Evolutionary conservation across 371 early-diverging fungal genomes (phyloP).

Genomic region (Funneliformis caledonium): DNA sequence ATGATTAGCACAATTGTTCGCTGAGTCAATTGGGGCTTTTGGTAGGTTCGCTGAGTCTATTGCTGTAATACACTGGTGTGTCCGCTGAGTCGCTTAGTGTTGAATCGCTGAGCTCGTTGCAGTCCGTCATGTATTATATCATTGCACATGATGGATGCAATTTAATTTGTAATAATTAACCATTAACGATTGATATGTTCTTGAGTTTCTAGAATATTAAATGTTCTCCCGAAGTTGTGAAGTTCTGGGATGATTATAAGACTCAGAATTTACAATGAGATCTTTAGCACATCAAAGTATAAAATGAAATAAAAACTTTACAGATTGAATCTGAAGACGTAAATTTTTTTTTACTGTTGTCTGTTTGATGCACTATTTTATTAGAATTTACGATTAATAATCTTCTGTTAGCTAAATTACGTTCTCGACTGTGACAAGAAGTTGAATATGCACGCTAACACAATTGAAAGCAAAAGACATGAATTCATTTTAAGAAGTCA

Average conservation of each 20-base stretch:
- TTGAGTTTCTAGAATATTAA: slow-evolving; percentile 14
- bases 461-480: slow-evolving; percentile 15
- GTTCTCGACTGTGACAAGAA: not conserved
- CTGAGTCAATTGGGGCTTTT: too few species aligned
- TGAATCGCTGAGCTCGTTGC: slow-evolving; percentile 6
- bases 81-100: not conserved
- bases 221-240: slow-evolving; percentile 1
- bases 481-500: not conserved
- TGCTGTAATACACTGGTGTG: slow-evolving; percentile 10
- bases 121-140: slow-evolving; percentile 1
- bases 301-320: slow-evolving; percentile 27
- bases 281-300: not conserved
- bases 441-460: not conserved
- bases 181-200: not conserved
- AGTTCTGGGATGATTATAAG: slow-evolving; percentile 21
- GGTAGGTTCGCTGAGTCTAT: too few species aligned
- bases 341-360: not conserved
- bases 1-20: too few species aligned
- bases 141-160: not conserved
- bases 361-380: not conserved
- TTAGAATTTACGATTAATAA: slow-evolving; percentile 1
- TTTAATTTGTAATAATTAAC: not conserved
- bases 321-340: slow-evolving; percentile 25
- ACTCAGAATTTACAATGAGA: not conserved
- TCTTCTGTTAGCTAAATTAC: slow-evolving; percentile 16